Base-by-base conservation (phyloP, 2,329 filamentous ascomycete genomes). In the Penicillium aurantiogriseum region DNA sequence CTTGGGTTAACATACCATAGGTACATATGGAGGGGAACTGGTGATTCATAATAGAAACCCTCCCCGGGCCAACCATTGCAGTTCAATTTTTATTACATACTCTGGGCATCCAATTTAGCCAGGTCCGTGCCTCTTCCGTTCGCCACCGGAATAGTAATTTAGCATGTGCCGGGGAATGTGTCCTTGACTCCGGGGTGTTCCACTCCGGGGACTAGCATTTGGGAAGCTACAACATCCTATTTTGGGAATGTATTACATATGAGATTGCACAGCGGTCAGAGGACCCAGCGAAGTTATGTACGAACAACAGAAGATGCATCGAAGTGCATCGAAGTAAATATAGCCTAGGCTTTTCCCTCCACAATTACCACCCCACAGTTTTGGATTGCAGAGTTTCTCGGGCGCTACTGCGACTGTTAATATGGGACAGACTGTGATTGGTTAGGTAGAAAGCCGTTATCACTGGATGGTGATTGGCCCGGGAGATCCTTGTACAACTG, bases 381-480 rank as follows among this genome's bases (percentile, higher is more conserved):
- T 50, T 46, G 46, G 29, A 40, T 68, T 67, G 59, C 60, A 62
- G 56, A 39, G 58, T 58, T 46, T 61, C 27, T 53, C 54, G 44
- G 58, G 60, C 54, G 58, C 66, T 69, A 40, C 67, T 62, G 35
- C 44, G 53, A 51, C 53, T 61, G 58, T 66, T 64, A n/a, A 47
- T 57, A 31, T 5, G 17, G 13, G 10, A 17, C 3, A 2, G 1
- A 0, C 23, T 27, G 10, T 71, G 62, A 71, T 71, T 71, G 68
- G 69, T 8, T 19, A 6, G 9, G n/a, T 13, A 3, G 8, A 15
- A 39, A 31, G 13, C 44, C 52, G 64, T 68, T 71, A 68, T 69
- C 65, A 63, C 13, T 15, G 44, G 8, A 3, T 33, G 17, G 21
- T 69, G 66, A 71, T 71, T 70, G 66, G 69, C 1, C 19, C 40